A percentile compares a stretch with the other conserved stretches of the same genome.
Conservation (phyloP, 345 rosid genomes). For the Eucalyptus curtisii region DNA sequence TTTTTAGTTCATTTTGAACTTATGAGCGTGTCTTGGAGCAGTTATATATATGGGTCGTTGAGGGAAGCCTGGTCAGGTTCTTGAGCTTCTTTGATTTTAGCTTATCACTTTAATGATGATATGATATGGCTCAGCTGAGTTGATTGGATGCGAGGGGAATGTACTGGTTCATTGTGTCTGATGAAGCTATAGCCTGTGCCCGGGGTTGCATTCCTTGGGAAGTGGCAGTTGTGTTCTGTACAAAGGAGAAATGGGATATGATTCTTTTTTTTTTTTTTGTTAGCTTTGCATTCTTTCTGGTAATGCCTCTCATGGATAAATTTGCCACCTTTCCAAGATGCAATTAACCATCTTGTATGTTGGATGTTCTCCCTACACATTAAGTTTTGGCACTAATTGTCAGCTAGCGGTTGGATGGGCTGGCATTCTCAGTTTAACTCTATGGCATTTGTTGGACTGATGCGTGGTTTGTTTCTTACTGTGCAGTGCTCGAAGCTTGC, state of each 20-base stretch:
- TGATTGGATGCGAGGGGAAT: background rate
- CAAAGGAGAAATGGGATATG: background rate
- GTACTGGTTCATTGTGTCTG: background rate
- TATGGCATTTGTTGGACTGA: background rate
- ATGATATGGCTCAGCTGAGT: background rate
- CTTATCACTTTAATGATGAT: background rate
- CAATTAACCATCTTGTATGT: background rate
- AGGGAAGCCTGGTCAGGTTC: background rate
- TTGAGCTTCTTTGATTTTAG: background rate
- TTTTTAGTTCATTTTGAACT: background rate
- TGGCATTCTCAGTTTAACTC: background rate
- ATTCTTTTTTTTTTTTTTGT: background rate
- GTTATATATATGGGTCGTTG: background rate
- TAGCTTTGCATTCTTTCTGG: background rate
- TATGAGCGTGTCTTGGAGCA: background rate
- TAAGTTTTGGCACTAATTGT: background rate
- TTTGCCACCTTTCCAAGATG: background rate
- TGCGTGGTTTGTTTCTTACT: background rate
- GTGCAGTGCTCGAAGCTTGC: slow-evolving; percentile 30
- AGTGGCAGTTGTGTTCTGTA: background rate
- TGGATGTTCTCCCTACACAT: background rate
- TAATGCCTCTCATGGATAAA: background rate
- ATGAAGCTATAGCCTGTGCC: background rate
- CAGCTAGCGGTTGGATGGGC: background rate
- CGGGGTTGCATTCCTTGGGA: background rate